A percentile compares a stretch with the other conserved stretches of the same genome.
phyloP scores from a whole-genome alignment of 1,284 basidiomycete species.

The Cryptococcus sp. region DNA sequence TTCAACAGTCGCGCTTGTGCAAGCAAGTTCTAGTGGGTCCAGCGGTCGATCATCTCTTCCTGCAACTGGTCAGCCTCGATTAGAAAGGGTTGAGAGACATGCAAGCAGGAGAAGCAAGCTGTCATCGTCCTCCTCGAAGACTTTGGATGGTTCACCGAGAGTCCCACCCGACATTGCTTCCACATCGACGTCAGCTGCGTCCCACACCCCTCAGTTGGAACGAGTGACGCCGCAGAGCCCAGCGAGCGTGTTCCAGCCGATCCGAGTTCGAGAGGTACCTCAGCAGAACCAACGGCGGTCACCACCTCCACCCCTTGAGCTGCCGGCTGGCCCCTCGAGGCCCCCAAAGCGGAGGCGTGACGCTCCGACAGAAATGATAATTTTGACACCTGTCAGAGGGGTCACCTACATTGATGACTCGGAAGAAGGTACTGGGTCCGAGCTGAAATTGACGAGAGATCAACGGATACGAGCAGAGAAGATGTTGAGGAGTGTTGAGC shows the following conservation, averaged over 20 bases:
- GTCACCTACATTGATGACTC: constrained; percentile 18
- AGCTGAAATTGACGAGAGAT: constrained; percentile 17
- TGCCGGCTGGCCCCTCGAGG: neutral
- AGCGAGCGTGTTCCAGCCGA: neutral
- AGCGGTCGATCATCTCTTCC: no score
- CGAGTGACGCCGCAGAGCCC: neutral
- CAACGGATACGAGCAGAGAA: constrained; percentile 31
- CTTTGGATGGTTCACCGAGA: no score
- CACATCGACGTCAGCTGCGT: neutral
- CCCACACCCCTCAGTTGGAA: neutral
- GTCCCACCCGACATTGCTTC: neutral
- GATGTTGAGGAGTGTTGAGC: constrained; percentile 34
- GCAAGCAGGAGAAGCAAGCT: no score
- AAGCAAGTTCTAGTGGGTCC: no score
- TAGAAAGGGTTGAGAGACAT: no score
- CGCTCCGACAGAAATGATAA: neutral
- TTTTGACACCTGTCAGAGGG: constrained; percentile 11
- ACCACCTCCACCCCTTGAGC: neutral
- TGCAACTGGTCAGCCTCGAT: no score
- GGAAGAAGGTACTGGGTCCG: constrained; percentile 19
- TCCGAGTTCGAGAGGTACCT: neutral
- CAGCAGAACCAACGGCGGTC: no score
- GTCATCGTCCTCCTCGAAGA: no score
- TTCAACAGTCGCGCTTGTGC: no score
- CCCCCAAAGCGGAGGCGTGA: constrained; percentile 1